Base-by-base conservation (phyloP, 441 rosid genomes). In the Isatis lusitanica region DNA sequence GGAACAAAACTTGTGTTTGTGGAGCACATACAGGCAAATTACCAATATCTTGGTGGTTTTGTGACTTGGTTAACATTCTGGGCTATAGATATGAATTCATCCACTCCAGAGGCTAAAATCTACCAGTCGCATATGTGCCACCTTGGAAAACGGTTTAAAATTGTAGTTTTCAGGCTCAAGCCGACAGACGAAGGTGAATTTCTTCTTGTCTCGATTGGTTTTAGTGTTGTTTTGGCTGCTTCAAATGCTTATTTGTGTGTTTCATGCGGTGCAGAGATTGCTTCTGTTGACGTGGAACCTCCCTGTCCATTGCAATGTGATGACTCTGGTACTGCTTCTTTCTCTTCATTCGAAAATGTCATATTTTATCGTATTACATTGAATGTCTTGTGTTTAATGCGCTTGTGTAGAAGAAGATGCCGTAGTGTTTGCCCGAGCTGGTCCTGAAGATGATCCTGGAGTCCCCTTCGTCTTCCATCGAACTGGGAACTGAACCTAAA, bases 111-210 rank as follows among this genome's bases (percentile, higher is more conserved):
- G 17, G 11, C 71, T 0, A 66, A 38, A 39, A 67, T 67, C 71
- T 67, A 67, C 39, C 71, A 67, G 52, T 39, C 61, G 1, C 9
- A 67, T 17, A 1, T 51, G 1, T 51, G 56, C 31, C 15, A 1
- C 6, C 56, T 31, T 6, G 56, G 56, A 5, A 24, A 21, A 12
- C n/a, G 26, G 56, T n/a, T 4, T 51, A 3, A 51, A 53, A 9
- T 53, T 28, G 16, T 0, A 39, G 10, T 55, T 31, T 66, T 51
- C 36, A 66, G 61, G 48, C 60, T 66, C 60, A 66, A 66, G 70
- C 70, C 70, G 0, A 50, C 48, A 0, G 70, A 66, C 0, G 47
- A 66, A 66, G 71, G 67, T 62, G 12, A 21, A 2, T 61, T 61
- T n/a, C 48, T 60, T 40, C 10, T 13, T 26, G 4, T 31, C 35